Base-by-base conservation (phyloP, 768 basidiomycete genomes). In the Coprinellus micaceus region DNA sequence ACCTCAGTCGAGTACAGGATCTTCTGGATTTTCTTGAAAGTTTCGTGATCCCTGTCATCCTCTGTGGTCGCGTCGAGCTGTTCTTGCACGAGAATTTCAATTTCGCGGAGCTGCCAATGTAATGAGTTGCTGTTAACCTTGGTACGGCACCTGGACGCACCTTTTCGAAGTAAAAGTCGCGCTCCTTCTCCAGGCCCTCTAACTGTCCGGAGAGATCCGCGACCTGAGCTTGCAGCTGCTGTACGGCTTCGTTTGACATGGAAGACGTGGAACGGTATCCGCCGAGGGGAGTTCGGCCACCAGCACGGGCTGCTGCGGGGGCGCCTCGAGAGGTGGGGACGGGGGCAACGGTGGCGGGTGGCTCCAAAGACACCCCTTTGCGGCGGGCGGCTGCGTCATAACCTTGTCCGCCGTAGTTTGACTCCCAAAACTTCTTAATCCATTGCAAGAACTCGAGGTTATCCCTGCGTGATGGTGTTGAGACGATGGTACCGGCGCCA, bases 381-480 rank as follows among this genome's bases (percentile, higher is more conserved):
- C 93, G 80, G 54, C 95, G 84, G 7, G 76, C 90, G 0, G 86
- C 84, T 1, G 97, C 77, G 67, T 98, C 94, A 66, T 98, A 98
- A 5, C 78, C 83, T 56, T 89, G 85, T 2, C 94, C 96, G 17
- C 86, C 84, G 68, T 86, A 94, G 77, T 95, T 93, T 25, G 82
- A 73, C 64, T 98, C 94, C 96, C 97, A 98, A 73, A 88, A 98
- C 22, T 89, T 88, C 68, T 94, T 94, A 65, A 92, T 81, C 96
- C 96, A 99, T 72, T 99, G 97, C 55, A 95, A 71, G 76, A 99
- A 98, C 67, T 99, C 97, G 63, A 99, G 86, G 71, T 99, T 99
- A 72, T 98, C 97, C 72, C 91, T 91, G 64, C 28, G 47, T 3
- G 47, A 17, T 17, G 47, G 30, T 49, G 21, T 6, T 19, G 19